Evolutionary conservation across 352 stramenopile species (phyloP).

Genomic region (Halophytophthora polymorphica): DNA sequence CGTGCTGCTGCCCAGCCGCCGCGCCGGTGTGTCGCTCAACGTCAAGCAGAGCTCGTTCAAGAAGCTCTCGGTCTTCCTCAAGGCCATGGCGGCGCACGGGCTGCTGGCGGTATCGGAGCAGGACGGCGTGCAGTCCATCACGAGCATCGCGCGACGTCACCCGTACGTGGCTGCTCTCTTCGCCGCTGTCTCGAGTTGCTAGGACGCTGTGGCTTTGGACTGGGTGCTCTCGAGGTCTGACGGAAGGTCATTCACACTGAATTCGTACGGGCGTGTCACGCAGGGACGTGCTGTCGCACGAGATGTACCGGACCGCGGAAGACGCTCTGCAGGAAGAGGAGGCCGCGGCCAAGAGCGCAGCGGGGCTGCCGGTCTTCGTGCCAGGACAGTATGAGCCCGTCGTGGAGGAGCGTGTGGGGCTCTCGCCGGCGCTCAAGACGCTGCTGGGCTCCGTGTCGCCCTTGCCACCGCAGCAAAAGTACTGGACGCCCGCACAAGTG

Average conservation of each 20-base stretch:
- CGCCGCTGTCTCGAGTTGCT: background rate
- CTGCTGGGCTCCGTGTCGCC: slow-evolving; percentile 38
- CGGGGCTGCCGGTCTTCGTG: slow-evolving; percentile 37
- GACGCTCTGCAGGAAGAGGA: slow-evolving; percentile 49
- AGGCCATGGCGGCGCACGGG: slow-evolving; percentile 52
- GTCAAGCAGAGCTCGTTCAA: slow-evolving; percentile 82
- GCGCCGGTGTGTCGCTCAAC: slow-evolving; percentile 51
- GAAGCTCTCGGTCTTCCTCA: slow-evolving; percentile 77
- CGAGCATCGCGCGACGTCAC: slow-evolving; percentile 51
- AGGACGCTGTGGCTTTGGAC: no score
- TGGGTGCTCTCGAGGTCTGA: no score
- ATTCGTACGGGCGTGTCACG: slow-evolving; percentile 7
- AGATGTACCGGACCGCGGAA: slow-evolving; percentile 51
- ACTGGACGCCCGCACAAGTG: slow-evolving; percentile 50
- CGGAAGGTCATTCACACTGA: slow-evolving; percentile 1
- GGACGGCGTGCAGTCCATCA: slow-evolving; percentile 80
- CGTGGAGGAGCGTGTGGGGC: slow-evolving; percentile 61
- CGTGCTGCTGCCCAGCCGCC: slow-evolving; percentile 59
- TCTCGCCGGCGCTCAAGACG: slow-evolving; percentile 52
- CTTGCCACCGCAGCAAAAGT: slow-evolving; percentile 37
- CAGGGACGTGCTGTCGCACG: slow-evolving; percentile 59
- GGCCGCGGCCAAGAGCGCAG: slow-evolving; percentile 31
- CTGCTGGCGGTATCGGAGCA: slow-evolving; percentile 61
- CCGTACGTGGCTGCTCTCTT: slow-evolving; percentile 44
- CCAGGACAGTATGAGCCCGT: slow-evolving; percentile 62